Evolutionary conservation across 441 rosid genomes (phyloP).

Genomic region (Oxalis stricta): DNA sequence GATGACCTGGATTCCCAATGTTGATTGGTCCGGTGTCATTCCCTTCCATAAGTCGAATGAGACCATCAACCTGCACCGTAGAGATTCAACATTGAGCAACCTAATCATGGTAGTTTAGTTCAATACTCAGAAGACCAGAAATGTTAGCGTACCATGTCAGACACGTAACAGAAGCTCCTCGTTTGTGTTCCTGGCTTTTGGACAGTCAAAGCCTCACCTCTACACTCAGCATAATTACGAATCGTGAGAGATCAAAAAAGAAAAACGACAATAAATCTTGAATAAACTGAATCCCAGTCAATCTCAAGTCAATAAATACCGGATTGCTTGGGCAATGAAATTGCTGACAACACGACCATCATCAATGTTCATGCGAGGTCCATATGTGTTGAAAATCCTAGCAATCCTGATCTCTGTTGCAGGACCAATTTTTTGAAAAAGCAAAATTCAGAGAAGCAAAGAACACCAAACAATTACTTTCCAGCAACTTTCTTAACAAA

Average conservation of each 20-base stretch:
- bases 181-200: conserved; percentile 67
- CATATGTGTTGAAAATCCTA: conserved; percentile 63
- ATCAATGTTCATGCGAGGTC: conserved; percentile 57
- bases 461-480: background rate
- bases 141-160: conserved; percentile 38
- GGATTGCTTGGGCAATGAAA: conserved; percentile 58
- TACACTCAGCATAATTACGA: too few relatives aligned
- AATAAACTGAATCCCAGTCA: background rate
- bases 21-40: conserved; percentile 59
- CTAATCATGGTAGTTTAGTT: background rate
- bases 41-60: conserved; percentile 66
- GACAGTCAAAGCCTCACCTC: conserved; percentile 52
- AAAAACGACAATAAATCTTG: too few relatives aligned
- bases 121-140: background rate
- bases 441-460: background rate
- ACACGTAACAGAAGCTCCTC: conserved; percentile 58
- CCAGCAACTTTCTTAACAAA: background rate
- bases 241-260: too few relatives aligned
- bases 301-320: conserved; percentile 19
- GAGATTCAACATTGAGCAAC: background rate
- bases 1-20: conserved; percentile 56
- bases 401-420: conserved; percentile 48
- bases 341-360: conserved; percentile 67
- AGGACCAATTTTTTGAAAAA: conserved; percentile 4
- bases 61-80: conserved; percentile 39